Percentiles rank a stretch among this genome's conserved stretches.
Conservation (phyloP, 352 stramenopile genomes). For the Pythium vanterpoolii region DNA sequence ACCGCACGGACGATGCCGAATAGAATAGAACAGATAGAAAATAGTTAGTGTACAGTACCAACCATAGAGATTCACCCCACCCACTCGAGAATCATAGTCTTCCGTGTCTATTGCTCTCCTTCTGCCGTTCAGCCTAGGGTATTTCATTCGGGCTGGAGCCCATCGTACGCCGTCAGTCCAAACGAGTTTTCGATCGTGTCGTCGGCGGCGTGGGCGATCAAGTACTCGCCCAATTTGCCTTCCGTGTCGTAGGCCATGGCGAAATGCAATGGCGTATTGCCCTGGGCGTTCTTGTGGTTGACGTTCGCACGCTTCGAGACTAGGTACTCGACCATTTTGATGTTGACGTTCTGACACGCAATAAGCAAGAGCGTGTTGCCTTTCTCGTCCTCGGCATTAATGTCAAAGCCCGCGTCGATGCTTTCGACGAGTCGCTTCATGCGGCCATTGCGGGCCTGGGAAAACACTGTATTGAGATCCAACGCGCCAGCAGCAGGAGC, state of each 20-base stretch:
- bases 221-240: constrained; percentile 6
- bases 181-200: constrained; percentile 93
- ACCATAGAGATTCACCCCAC: neutral
- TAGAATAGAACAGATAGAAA: neutral
- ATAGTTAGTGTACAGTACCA: neutral
- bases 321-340: constrained; percentile 87
- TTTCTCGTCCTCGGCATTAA: constrained; percentile 90
- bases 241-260: constrained; percentile 89
- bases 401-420: constrained; percentile 84
- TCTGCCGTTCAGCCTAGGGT: neutral
- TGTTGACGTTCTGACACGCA: constrained; percentile 89
- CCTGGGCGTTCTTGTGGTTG: constrained; percentile 90
- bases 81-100: too few species aligned
- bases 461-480: constrained; percentile 84
- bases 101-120: neutral
- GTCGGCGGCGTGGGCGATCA: constrained; percentile 92
- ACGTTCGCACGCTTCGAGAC: constrained; percentile 82
- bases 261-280: constrained; percentile 93
- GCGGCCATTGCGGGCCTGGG: constrained; percentile 86
- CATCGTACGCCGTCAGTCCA: constrained; percentile 93
- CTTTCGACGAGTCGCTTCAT: constrained; percentile 88
- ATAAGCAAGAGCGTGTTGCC: constrained; percentile 91
- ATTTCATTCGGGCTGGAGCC: constrained; percentile 64
- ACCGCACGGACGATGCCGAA: constrained; percentile 8
- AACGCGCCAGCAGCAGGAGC: constrained; percentile 1